Evolutionary conservation across 2,329 filamentous ascomycete genomes (phyloP), one percentile per base, ranked within the genome.

Genomic region (Blastomyces gilchristii): DNA sequence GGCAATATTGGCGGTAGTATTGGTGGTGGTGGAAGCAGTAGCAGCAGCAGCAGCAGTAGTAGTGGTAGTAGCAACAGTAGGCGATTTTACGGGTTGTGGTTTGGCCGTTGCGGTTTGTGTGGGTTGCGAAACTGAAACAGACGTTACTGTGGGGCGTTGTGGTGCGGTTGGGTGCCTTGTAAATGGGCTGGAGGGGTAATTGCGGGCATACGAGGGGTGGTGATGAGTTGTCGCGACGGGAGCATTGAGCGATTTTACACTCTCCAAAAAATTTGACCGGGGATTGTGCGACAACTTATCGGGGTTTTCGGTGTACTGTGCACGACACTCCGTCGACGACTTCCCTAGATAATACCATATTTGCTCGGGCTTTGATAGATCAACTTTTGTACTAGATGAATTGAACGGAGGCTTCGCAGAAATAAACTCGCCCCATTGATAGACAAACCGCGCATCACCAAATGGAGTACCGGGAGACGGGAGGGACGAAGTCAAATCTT

Each of bases 301-400:
- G 53, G 83, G 84, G 75, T 96, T 86, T 70, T 94, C 89, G 4
- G 92, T 96, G 76, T 94, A 99, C 73, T 95, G 91, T 34, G 91
- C 87, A 74, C 87, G 91, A 62, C 91, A 89, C 71, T 97, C 93
- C 7, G 93, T 97, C 28, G 93, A 97, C 25, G 83, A 84, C 73
- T 85, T 85, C 41, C 90, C 90, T 65, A 99, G 82, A 73, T 97
- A 97, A 77, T 91, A 84, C 90, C 92, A 97, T 22, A 96, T 75
- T 72, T 90, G 87, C 65, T 93, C 84, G 18, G 86, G 81, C 72
- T 88, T 89, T 65, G 76, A 76, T 9, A 96, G 75, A 70, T 96
- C 85, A 63, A 95, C 79, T 75, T 87, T 89, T 71, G 81, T 82
- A 73, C 89, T 85, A 62, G 78, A 80, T 66, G 79, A 79, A 69